Base-by-base conservation (phyloP, 441 rosid species). In the Euphorbia corollata region DNA sequence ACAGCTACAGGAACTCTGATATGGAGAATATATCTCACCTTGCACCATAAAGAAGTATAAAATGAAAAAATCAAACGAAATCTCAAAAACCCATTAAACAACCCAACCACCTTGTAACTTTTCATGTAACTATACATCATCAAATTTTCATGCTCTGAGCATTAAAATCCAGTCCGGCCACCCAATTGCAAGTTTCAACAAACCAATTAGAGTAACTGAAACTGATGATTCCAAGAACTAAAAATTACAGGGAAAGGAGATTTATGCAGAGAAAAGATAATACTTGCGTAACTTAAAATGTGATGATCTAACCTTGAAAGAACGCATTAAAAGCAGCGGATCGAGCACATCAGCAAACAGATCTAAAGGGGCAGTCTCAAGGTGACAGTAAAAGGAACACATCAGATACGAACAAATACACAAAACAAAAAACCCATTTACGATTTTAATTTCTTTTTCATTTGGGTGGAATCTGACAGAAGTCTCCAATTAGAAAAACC, bases 301-400 rank as follows among this genome's bases (percentile, higher is more conserved):
- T 39, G 72, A 81, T 78, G 87, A 89, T 88, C 95, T 86, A 79
- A 89, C 88, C 98, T 83, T 77, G 69, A 51, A 36, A 68, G 53
- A 38, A 8, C 69, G 70, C 64, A 77, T 55, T 67, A 65, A 70
- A 73, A 83, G 80, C 80, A 83, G 71, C 64, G 81, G 88, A 84
- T 84, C 84, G 74, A 82, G 75, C 74, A 77, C 75, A 76, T 79
- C 83, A 64, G 81, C 78, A 71, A 76, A 84, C 85, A 80, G 90
- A 91, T 91, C 93, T 81, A 84, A 45, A 36, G 68, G 64, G 62
- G 72, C 79, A 43, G 67, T 79, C 77, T 67, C 58, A 75, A 78
- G 71, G 68, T 66, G 79, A 68, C 73, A 56, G 75, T 73, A 70
- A 82, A 83, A 75, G 82, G 86, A 83, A 85, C 77, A 81, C 82